Percentiles rank a stretch among this genome's conserved stretches.
Evolutionary conservation across 2,329 filamentous ascomycete species (phyloP).

Genomic region (Claviceps pazoutovae): DNA sequence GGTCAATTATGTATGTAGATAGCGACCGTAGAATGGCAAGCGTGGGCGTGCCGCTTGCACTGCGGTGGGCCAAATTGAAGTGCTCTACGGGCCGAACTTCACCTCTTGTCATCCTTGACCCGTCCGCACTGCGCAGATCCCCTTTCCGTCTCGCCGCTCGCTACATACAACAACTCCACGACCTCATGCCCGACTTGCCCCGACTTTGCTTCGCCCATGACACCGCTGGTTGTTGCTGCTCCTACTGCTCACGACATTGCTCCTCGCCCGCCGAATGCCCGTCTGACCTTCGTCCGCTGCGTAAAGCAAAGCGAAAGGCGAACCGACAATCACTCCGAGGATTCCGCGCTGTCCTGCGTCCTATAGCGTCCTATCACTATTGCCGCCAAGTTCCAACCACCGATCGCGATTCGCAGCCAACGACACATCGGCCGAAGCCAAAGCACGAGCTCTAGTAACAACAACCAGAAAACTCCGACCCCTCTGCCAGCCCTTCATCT

Average conservation of each 20-base stretch:
- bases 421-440: conserved; percentile 1
- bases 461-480: background rate
- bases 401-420: background rate
- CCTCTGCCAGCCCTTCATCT: background rate
- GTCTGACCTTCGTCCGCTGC: background rate
- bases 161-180: background rate
- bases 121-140: no score
- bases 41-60: background rate
- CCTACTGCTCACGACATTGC: background rate
- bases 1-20: no score
- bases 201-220: background rate
- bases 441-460: background rate
- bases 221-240: background rate
- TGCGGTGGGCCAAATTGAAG: background rate
- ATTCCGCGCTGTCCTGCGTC: background rate
- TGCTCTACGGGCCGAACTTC: background rate
- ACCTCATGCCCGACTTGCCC: background rate
- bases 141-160: no score
- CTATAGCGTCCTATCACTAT: background rate
- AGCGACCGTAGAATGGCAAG: background rate
- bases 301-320: background rate
- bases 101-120: conserved; percentile 1
- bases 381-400: background rate
- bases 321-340: background rate
- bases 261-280: background rate